Evolutionary conservation across 768 basidiomycete genomes (phyloP).

Genomic region (Hypholoma fasciculare): DNA sequence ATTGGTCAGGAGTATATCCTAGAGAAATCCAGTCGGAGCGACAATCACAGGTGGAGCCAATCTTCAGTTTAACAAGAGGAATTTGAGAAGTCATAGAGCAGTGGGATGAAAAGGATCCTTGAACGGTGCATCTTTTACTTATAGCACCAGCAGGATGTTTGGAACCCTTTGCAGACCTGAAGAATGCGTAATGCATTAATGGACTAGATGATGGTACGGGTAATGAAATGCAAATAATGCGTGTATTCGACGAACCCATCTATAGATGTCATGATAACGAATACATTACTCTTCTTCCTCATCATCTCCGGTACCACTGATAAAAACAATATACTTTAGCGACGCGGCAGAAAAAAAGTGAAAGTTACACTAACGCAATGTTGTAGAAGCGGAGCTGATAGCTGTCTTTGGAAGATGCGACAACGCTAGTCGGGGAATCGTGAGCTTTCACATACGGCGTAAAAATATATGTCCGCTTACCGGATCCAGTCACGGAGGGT

Average conservation of each 20-base stretch:
- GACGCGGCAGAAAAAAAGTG: background rate
- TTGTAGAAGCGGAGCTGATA: slow-evolving; percentile 97
- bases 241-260: background rate
- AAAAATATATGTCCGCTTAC: slow-evolving; percentile 32
- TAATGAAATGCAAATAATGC: slow-evolving; percentile 13
- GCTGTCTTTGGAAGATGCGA: slow-evolving; percentile 89
- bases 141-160: slow-evolving; percentile 13
- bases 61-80: slow-evolving; percentile 5
- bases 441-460: background rate
- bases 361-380: slow-evolving; percentile 62
- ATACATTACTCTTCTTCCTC: slow-evolving; percentile 31
- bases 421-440: slow-evolving; percentile 53
- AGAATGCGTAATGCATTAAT: background rate
- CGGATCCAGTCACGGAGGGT: slow-evolving; percentile 95
- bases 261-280: slow-evolving; percentile 3
- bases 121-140: slow-evolving; percentile 8
- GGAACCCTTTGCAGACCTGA: slow-evolving; percentile 19
- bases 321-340: slow-evolving; percentile 11
- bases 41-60: slow-evolving; percentile 19
- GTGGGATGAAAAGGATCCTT: background rate
- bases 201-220: slow-evolving; percentile 4
- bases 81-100: slow-evolving; percentile 19
- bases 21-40: slow-evolving; percentile 15
- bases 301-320: slow-evolving; percentile 35
- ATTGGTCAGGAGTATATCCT: slow-evolving; percentile 15